Evolutionary conservation across 345 rosid species (phyloP).

Genomic region (Camelina sativa): DNA sequence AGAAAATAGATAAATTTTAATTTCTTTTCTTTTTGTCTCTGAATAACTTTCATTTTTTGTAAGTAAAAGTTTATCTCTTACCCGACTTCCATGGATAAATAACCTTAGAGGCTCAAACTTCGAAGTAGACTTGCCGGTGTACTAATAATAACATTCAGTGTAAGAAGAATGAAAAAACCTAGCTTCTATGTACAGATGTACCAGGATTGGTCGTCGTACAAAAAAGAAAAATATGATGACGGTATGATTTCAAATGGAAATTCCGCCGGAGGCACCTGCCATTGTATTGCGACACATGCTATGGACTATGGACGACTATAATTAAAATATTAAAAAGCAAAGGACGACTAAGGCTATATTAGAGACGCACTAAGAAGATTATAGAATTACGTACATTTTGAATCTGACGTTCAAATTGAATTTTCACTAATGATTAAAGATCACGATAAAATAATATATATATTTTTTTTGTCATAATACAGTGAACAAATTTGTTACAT

Average conservation of each 20-base stretch:
- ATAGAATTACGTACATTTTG: neutral
- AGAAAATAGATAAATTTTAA: neutral
- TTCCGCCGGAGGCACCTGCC: slow-evolving; percentile 15
- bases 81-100: neutral
- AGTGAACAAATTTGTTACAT: too few relatives aligned
- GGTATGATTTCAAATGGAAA: slow-evolving; percentile 26
- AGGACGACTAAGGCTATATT: neutral
- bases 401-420: neutral
- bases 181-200: too few relatives aligned
- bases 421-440: neutral
- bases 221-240: neutral
- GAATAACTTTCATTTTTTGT: neutral
- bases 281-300: slow-evolving; percentile 20
- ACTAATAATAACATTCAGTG: neutral
- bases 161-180: too few relatives aligned
- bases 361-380: neutral
- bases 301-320: neutral
- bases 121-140: neutral
- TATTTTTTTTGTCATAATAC: too few relatives aligned
- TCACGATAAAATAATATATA: too few relatives aligned
- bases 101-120: slow-evolving; percentile 1
- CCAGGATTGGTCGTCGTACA: neutral
- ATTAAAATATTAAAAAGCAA: slow-evolving; percentile 1
- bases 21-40: neutral
- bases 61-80: neutral